Base-by-base conservation (phyloP, 208 protist genomes). In the Wallacemonas sp. region DNA sequence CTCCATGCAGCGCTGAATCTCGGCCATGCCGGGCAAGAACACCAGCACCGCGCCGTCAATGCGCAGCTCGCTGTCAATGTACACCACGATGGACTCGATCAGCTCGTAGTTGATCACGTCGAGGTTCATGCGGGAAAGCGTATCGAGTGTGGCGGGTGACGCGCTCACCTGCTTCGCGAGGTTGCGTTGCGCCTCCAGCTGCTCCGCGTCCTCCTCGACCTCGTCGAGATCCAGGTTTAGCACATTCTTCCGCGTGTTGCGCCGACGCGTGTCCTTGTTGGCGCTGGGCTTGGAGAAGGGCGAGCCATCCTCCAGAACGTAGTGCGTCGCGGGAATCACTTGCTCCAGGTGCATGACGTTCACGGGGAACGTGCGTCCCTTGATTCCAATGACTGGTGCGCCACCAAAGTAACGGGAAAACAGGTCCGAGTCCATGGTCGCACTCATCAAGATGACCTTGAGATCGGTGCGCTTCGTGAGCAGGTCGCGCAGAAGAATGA, bases 11-110 rank as follows among this genome's bases (percentile, higher is more conserved):
- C 68, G 76, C 54, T 87, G 76, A 18, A 99, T 99, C 67, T 99
- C 97, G 0, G 84, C 81, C 80, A 99, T 96, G 50, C 97, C 97
- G 16, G 97, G 97, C 31, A 99, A 68, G 79, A 99, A 99, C 31
- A 99, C 86, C 18, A 99, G 87, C 29, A 99, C 91, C 1, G 94
- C 89, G 26, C 95, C 91, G 3, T 77, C 74, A 10, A 77, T 68
- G 50, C 76, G 65, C 44, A 97, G 64, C 10, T 32, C 49, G 18
- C 33, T 66, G 59, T 88, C 78, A 81, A 98, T 97, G 73, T 98
- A 85, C 41, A 75, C 38, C 18, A 99, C 82, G 22, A 98, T 84
- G 52, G 55, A 46, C 68, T 95, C 89, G 52, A 98, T 97, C 42
- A 98, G 77, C 67, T 99, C 96, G 69, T 96, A 95, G 86, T 99